phyloP scores from a whole-genome alignment of 1,139 yeast genomes.

The Diutina sp. region DNA sequence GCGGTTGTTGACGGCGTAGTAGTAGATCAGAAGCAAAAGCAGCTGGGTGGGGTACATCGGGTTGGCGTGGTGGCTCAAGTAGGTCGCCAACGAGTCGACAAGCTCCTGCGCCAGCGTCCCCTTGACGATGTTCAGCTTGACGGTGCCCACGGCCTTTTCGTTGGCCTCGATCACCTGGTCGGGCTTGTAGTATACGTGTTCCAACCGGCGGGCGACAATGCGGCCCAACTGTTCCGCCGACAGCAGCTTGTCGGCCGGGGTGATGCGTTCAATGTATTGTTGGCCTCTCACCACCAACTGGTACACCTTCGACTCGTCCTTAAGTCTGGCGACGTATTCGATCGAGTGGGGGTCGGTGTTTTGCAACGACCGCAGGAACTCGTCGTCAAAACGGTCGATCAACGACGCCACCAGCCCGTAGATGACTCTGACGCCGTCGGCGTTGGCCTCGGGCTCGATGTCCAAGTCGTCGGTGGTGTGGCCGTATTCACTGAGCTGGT shows the following conservation, averaged over 20 bases:
- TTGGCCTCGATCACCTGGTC: conserved; percentile 53
- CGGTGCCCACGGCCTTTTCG: conserved; percentile 64
- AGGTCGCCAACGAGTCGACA: conserved; percentile 52
- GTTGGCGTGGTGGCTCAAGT: conserved; percentile 54
- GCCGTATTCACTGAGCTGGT: conserved; percentile 72
- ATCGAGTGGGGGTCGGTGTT: conserved; percentile 90
- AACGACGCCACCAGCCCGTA: conserved; percentile 79
- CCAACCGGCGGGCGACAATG: conserved; percentile 73
- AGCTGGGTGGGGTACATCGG: conserved; percentile 71
- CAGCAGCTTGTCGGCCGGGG: conserved; percentile 14
- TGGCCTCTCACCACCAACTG: conserved; percentile 74
- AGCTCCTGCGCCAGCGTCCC: conserved; percentile 24
- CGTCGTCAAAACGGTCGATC: conserved; percentile 92
- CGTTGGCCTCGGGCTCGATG: conserved; percentile 56
- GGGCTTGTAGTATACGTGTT: conserved; percentile 90
- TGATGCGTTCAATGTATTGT: conserved; percentile 60
- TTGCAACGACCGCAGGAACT: conserved; percentile 78
- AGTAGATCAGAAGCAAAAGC: conserved; percentile 75
- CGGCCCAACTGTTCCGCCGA: conserved; percentile 59
- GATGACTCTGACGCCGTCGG: conserved; percentile 57
- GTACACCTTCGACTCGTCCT: conserved; percentile 75
- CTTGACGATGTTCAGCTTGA: not conserved
- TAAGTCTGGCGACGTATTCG: conserved; percentile 83
- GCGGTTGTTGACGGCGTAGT: conserved; percentile 78
- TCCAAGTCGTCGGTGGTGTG: conserved; percentile 70